Evolutionary conservation across 1,284 basidiomycete species (phyloP).

Genomic region (Apiotrichum sp.): DNA sequence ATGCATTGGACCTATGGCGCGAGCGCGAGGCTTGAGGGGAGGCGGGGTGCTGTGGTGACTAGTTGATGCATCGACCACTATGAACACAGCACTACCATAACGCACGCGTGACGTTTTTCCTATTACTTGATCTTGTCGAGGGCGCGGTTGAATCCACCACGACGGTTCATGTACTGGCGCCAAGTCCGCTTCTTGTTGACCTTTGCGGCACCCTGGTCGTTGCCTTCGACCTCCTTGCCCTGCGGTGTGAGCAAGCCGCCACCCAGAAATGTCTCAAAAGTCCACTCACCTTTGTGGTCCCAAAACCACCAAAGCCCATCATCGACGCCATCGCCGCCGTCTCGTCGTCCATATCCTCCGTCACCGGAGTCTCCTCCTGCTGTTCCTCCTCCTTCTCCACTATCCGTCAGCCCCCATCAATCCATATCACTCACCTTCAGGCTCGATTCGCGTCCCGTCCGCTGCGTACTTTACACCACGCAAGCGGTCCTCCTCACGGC

Average conservation of each 20-base stretch:
- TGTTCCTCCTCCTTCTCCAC: neutral
- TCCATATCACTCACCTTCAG: constrained; percentile 14
- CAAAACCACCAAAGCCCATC: constrained; percentile 88
- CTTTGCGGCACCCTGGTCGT: constrained; percentile 55
- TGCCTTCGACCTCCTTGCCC: constrained; percentile 63
- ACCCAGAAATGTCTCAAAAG: neutral
- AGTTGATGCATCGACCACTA: too few relatives aligned
- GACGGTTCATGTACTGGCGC: constrained; percentile 68
- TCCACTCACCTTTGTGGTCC: constrained; percentile 70
- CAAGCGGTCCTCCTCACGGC: constrained; percentile 43
- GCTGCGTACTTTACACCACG: constrained; percentile 28
- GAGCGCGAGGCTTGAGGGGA: too few relatives aligned
- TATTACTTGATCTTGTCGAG: constrained; percentile 62
- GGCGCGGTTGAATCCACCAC: constrained; percentile 89
- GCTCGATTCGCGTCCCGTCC: constrained; percentile 23
- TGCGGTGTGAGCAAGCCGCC: constrained; percentile 32
- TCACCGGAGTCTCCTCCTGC: constrained; percentile 53
- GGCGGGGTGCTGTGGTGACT: too few relatives aligned
- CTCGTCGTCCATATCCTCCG: constrained; percentile 58
- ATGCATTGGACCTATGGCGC: neutral
- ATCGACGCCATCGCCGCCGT: constrained; percentile 75
- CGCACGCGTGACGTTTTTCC: too few relatives aligned
- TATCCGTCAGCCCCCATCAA: neutral
- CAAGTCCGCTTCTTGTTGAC: constrained; percentile 88
- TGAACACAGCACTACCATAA: too few relatives aligned